A percentile compares a stretch with the other conserved stretches of the same genome.
phyloP scores from a whole-genome alignment of 306 rosid species.

The Coriaria nepalensis region DNA sequence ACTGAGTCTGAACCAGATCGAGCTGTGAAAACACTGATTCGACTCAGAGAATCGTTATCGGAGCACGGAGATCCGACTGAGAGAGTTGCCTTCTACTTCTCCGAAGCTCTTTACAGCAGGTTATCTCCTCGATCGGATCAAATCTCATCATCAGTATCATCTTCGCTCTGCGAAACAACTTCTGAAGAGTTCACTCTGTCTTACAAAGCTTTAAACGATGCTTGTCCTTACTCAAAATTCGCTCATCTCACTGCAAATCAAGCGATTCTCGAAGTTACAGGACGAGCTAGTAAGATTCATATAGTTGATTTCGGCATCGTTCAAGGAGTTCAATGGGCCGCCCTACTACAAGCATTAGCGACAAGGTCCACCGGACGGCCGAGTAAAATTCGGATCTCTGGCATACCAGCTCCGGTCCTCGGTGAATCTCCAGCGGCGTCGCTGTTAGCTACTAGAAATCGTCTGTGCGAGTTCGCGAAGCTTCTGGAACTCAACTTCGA shows the following conservation, averaged over 20 bases:
- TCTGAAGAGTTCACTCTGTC: conserved; percentile 57
- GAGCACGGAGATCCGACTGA: conserved; percentile 77
- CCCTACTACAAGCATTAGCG: conserved; percentile 77
- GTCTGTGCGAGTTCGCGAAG: conserved; percentile 64
- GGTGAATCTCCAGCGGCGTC: conserved; percentile 44
- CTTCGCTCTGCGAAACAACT: conserved; percentile 12
- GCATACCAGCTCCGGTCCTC: conserved; percentile 69
- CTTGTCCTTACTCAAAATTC: conserved; percentile 86
- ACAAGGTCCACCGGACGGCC: conserved; percentile 85
- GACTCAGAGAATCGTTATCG: conserved; percentile 37
- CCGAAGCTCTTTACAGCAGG: conserved; percentile 42
- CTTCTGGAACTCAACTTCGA: conserved; percentile 54
- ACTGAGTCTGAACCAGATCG: conserved; percentile 45
- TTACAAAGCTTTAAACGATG: conserved; percentile 80
- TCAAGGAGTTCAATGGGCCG: conserved; percentile 96
- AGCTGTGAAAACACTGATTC: conserved; percentile 40
- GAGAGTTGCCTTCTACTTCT: conserved; percentile 53
- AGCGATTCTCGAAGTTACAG: conserved; percentile 80
- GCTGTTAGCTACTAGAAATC: conserved; percentile 65
- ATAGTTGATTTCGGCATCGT: conserved; percentile 86
- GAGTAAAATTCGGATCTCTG: conserved; percentile 47
- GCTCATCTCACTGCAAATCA: conserved; percentile 93
- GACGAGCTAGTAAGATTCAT: conserved; percentile 49
- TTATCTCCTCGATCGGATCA: conserved; percentile 15
- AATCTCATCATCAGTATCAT: not conserved